Evolutionary conservation across 768 basidiomycete species (phyloP).

Genomic region (Russula sp.): DNA sequence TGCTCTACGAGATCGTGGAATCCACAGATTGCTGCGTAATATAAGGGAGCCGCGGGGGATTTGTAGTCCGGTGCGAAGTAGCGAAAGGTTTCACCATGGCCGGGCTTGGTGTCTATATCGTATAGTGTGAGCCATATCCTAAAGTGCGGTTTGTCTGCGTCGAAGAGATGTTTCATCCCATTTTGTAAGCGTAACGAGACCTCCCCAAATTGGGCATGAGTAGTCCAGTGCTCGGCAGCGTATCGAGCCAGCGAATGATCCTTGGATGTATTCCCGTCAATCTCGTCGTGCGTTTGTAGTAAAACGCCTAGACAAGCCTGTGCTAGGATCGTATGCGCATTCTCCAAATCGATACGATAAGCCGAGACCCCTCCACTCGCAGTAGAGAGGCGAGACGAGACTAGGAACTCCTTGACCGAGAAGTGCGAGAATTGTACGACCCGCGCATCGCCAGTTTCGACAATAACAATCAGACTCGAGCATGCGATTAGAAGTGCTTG

Average conservation of each 20-base stretch:
- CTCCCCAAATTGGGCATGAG: neutral
- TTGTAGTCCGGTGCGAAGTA: neutral
- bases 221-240: neutral
- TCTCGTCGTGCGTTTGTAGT: neutral
- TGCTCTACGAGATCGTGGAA: neutral
- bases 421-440: slow-evolving; percentile 1
- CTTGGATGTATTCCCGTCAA: neutral
- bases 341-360: neutral
- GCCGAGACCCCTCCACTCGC: neutral
- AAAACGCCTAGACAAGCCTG: neutral
- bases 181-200: neutral
- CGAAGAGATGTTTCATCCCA: neutral
- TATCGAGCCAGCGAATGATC: neutral
- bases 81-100: neutral
- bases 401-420: slow-evolving; percentile 3
- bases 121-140: neutral
- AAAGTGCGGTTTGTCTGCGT: neutral
- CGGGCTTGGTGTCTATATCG: neutral
- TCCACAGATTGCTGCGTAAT: slow-evolving; percentile 1
- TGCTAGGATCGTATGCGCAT: slow-evolving; percentile 1
- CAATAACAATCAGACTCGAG: too few species aligned
- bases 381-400: neutral
- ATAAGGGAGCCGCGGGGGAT: neutral
- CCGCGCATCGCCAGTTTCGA: too few species aligned
- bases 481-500: too few species aligned